Conservation (phyloP, 352 stramenopile species). For the Globisporangium radiosum region DNA sequence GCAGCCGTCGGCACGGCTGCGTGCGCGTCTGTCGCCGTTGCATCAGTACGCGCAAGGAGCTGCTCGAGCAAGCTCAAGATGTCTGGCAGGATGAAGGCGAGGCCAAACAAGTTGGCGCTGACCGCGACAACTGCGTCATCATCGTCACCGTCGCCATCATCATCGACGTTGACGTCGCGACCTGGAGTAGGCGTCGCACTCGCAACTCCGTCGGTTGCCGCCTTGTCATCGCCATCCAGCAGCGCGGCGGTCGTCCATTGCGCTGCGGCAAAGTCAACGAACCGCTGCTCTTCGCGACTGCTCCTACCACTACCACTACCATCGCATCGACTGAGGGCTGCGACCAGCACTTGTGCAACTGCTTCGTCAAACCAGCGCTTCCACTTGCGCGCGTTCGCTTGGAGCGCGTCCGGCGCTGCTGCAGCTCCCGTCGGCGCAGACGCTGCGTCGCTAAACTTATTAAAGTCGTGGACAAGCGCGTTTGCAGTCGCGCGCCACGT, state of each 20-base stretch:
- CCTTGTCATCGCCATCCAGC: too few relatives aligned
- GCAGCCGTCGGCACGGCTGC: not conserved
- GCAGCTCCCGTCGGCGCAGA: constrained; percentile 7
- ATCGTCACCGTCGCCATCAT: not conserved
- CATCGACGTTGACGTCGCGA: not conserved
- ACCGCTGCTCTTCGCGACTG: constrained; percentile 20
- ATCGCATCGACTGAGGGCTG: constrained; percentile 9
- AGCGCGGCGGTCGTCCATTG: constrained; percentile 13
- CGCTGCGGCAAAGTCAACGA: constrained; percentile 18
- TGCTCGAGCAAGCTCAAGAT: constrained; percentile 32
- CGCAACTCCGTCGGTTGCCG: too few relatives aligned
- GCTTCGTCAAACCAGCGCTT: constrained; percentile 56
- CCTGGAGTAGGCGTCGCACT: not conserved
- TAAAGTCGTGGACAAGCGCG: constrained; percentile 47
- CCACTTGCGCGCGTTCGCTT: constrained; percentile 37
- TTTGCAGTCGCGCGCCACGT: constrained; percentile 40
- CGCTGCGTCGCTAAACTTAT: constrained; percentile 13
- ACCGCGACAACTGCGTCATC: constrained; percentile 11
- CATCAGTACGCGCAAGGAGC: constrained; percentile 18
- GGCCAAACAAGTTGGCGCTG: constrained; percentile 23
- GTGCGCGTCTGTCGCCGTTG: constrained; percentile 1
- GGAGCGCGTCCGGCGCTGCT: constrained; percentile 17
- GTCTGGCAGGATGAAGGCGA: constrained; percentile 48
- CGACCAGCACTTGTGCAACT: constrained; percentile 24
- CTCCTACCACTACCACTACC: not conserved